Conservation (phyloP, 2,329 filamentous ascomycete genomes). For the Cercospora sojina region DNA sequence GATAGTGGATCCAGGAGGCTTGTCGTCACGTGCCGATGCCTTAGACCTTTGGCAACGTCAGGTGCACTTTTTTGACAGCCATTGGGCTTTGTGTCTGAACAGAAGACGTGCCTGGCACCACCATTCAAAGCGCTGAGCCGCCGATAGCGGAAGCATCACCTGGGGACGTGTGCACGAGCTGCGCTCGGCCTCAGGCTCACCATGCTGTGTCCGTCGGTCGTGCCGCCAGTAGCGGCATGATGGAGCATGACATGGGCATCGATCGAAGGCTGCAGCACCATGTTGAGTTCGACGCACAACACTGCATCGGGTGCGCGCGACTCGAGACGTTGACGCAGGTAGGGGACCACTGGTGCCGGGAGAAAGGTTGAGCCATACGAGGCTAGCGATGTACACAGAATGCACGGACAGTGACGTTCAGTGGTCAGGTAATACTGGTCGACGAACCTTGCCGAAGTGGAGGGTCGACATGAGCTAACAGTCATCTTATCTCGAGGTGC, state of each 20-base stretch:
- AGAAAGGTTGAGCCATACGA: slow-evolving; percentile 7
- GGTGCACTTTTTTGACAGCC: slow-evolving; percentile 4
- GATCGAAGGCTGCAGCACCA: slow-evolving; percentile 1
- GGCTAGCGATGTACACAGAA: slow-evolving; percentile 9
- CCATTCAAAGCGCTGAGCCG: not conserved
- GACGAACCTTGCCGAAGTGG: slow-evolving; percentile 20
- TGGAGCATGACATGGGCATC: not conserved
- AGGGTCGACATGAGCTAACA: slow-evolving; percentile 40
- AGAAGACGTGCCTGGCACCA: slow-evolving; percentile 6
- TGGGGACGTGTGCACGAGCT: not conserved
- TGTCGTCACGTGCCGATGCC: slow-evolving; percentile 12
- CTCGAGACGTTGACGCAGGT: slow-evolving; percentile 3
- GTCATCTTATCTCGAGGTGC: slow-evolving; percentile 50
- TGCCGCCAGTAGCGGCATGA: not conserved
- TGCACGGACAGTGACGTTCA: slow-evolving; percentile 14
- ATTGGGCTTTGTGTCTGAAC: slow-evolving; percentile 9
- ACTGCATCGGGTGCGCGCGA: slow-evolving; percentile 19
- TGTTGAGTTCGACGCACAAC: slow-evolving; percentile 16
- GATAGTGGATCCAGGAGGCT: slow-evolving; percentile 9
- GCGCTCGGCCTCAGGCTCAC: slow-evolving; percentile 1
- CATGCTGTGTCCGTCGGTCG: not conserved
- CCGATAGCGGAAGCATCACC: slow-evolving; percentile 8
- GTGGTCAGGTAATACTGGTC: slow-evolving; percentile 2
- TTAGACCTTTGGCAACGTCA: slow-evolving; percentile 11
- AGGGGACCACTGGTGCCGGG: slow-evolving; percentile 17